These are phyloP conservation scores for Sporobolomyces phaffii DNA, from an alignment of 768 basidiomycete genomes.

Conservation along the genomic window DNA sequence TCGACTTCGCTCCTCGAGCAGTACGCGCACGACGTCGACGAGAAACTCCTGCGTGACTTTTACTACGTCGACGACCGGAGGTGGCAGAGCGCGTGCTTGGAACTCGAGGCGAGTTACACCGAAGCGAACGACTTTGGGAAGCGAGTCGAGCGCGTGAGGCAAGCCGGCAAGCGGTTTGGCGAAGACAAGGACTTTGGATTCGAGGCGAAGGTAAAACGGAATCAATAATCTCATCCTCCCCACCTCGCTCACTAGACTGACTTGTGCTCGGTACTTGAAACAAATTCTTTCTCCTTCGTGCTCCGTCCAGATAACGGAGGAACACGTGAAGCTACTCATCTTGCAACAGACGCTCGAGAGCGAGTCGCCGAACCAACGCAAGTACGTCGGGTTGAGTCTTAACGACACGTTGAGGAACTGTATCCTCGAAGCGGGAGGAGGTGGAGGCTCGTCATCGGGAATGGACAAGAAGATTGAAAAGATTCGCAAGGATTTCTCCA, in stretches of 20 bases:
- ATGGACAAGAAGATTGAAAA: conserved; percentile 84
- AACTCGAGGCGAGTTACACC: conserved; percentile 65
- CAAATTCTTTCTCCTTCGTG: too few species aligned
- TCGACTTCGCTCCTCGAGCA: conserved; percentile 40
- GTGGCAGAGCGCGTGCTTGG: conserved; percentile 84
- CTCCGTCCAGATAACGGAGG: conserved; percentile 90
- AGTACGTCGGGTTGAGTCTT: conserved; percentile 77
- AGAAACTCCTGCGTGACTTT: conserved; percentile 88
- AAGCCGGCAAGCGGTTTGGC: conserved; percentile 85
- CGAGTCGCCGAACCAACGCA: conserved; percentile 61
- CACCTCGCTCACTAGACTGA: too few species aligned
- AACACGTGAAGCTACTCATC: conserved; percentile 65
- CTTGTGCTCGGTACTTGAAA: too few species aligned
- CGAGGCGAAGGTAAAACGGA: conserved; percentile 54
- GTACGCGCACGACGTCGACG: conserved; percentile 35
- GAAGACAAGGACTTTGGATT: conserved; percentile 88
- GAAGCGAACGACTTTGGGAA: conserved; percentile 53
- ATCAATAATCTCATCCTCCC: too few species aligned
- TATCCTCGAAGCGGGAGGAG: conserved; percentile 65
- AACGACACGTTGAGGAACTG: conserved; percentile 79
- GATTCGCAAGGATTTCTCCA: conserved; percentile 80
- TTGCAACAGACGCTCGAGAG: conserved; percentile 82
- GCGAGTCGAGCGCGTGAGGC: conserved; percentile 64
- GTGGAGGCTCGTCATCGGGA: too few species aligned
- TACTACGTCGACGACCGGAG: conserved; percentile 96